Percentiles rank a stretch among this genome's conserved stretches.
phyloP scores from a whole-genome alignment of 2,329 filamentous ascomycete genomes.

The Colletotrichum melonis region DNA sequence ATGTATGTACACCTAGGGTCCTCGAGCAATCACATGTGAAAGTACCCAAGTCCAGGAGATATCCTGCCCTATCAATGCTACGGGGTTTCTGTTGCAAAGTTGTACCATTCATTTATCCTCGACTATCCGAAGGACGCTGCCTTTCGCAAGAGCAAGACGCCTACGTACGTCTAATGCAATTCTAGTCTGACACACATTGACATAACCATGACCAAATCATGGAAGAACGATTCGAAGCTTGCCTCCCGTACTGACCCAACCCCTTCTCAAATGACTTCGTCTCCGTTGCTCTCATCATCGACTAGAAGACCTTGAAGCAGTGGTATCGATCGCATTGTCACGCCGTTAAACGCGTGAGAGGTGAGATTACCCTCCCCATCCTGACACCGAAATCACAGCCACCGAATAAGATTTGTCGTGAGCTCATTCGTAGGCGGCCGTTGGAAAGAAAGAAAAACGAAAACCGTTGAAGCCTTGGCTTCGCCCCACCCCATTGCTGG shows the following conservation, averaged over 20 bases:
- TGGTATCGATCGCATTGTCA: constrained; percentile 28
- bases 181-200: constrained; percentile 20
- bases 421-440: neutral
- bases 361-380: constrained; percentile 22
- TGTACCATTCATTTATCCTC: neutral
- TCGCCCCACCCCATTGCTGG: neutral
- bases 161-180: constrained; percentile 27
- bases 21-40: neutral
- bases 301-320: constrained; percentile 10
- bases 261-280: constrained; percentile 10
- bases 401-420: neutral
- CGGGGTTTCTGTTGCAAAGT: neutral
- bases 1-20: neutral
- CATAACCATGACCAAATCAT: neutral
- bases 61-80: no score
- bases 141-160: neutral
- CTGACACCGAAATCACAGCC: constrained; percentile 20
- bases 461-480: neutral
- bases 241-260: neutral
- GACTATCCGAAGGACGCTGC: constrained; percentile 4
- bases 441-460: neutral
- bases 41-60: neutral
- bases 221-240: neutral
- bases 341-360: constrained; percentile 18
- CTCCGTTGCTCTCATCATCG: constrained; percentile 35